A percentile compares a stretch with the other conserved stretches of the same genome.
Conservation (phyloP, 2,329 filamentous ascomycete species). For the Aspergillus sp. region DNA sequence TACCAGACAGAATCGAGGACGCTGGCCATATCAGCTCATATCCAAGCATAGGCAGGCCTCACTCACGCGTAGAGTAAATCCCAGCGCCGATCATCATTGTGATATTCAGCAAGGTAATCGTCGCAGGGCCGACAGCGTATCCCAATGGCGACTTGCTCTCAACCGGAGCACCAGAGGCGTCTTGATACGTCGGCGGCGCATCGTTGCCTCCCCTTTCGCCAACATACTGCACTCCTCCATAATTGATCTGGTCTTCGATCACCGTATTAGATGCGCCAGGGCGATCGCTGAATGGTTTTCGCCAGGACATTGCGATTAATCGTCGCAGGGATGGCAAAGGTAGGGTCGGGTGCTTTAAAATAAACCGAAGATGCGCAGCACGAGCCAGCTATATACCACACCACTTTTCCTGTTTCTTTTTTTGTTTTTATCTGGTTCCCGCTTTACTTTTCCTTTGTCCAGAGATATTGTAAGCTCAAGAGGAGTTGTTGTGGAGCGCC, state of each 20-base stretch:
- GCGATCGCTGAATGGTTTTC: background rate
- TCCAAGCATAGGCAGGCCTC: too few species aligned
- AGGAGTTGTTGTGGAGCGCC: background rate
- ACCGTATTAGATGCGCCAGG: background rate
- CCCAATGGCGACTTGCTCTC: conserved; percentile 60
- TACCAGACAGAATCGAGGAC: conserved; percentile 53
- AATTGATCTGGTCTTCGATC: background rate
- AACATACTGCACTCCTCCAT: conserved; percentile 13
- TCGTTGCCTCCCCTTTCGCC: conserved; percentile 40
- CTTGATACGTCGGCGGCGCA: conserved; percentile 56
- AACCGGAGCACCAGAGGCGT: conserved; percentile 62
- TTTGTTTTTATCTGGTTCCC: background rate
- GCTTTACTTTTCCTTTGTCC: background rate
- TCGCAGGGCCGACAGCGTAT: conserved; percentile 56
- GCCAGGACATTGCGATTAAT: background rate
- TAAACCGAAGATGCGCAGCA: background rate
- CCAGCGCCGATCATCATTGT: conserved; percentile 65
- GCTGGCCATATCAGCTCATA: conserved; percentile 38
- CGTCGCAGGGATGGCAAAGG: background rate
- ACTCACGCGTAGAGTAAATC: conserved; percentile 64
- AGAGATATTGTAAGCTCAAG: too few species aligned
- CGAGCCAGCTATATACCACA: background rate
- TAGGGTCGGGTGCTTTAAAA: background rate
- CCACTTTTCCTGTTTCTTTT: background rate
- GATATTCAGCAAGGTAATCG: conserved; percentile 61